Evolutionary conservation across 495 filamentous ascomycete species (phyloP).

Genomic region (Penicillium taxi): DNA sequence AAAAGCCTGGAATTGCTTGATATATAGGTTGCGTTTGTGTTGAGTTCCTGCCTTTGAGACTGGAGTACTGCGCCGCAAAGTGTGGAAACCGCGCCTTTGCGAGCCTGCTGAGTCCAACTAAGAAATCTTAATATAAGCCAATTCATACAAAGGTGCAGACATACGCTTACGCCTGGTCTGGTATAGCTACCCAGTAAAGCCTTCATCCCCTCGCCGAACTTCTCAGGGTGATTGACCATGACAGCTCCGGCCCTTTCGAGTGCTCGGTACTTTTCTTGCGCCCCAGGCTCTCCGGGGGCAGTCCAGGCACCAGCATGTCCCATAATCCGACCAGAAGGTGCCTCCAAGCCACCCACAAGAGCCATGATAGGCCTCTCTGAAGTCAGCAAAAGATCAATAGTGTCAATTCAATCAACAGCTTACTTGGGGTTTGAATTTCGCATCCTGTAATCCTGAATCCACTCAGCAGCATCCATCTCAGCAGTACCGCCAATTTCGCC

Average conservation of each 20-base stretch:
- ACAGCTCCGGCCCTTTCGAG: slow-evolving; percentile 64
- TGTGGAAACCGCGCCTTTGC: slow-evolving; percentile 47
- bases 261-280: slow-evolving; percentile 56
- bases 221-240: slow-evolving; percentile 72
- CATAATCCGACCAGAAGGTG: slow-evolving; percentile 66
- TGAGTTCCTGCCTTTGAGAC: slow-evolving; percentile 2
- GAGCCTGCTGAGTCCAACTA: slow-evolving; percentile 7
- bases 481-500: slow-evolving; percentile 81
- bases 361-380: slow-evolving; percentile 64
- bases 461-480: slow-evolving; percentile 75
- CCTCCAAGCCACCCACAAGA: slow-evolving; percentile 62
- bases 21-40: slow-evolving; percentile 51
- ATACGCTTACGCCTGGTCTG: slow-evolving; percentile 20
- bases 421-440: slow-evolving; percentile 59
- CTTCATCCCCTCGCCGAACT: slow-evolving; percentile 70
- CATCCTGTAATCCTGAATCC: slow-evolving; percentile 61
- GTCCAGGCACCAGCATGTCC: slow-evolving; percentile 81
- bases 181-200: slow-evolving; percentile 37
- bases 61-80: slow-evolving; percentile 27
- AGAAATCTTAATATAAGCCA: slow-evolving; percentile 17
- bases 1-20: slow-evolving; percentile 50
- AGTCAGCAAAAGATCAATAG: slow-evolving; percentile 4
- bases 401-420: slow-evolving; percentile 14
- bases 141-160: slow-evolving; percentile 2
- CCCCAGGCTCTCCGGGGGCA: slow-evolving; percentile 56